Percentiles rank a stretch among this genome's conserved stretches.
Evolutionary conservation across 768 basidiomycete species (phyloP).

Genomic region (Inosperma sp.): DNA sequence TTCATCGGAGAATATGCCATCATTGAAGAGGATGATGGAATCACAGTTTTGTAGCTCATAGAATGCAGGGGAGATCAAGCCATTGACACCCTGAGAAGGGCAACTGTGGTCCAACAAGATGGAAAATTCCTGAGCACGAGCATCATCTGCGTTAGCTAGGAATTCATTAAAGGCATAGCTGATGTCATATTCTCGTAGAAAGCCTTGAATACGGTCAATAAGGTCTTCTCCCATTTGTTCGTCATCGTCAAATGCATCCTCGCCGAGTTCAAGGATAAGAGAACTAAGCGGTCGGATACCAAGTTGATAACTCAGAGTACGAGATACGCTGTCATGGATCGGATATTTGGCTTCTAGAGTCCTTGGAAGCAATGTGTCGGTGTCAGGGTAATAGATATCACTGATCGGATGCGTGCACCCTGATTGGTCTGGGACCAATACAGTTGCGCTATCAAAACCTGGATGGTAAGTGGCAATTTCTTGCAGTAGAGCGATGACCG

Average conservation of each 20-base stretch:
- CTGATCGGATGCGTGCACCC: conserved; percentile 1
- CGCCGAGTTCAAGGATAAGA: conserved; percentile 9
- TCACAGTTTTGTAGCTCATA: conserved; percentile 27
- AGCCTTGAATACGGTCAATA: conserved; percentile 10
- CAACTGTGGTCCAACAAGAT: conserved; percentile 33
- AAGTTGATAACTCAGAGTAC: conserved; percentile 10
- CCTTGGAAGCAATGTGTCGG: not conserved
- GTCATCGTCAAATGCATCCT: conserved; percentile 12
- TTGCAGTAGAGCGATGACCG: conserved; percentile 10
- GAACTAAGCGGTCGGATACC: conserved; percentile 14
- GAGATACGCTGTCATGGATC: conserved; percentile 13
- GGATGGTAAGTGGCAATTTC: conserved; percentile 13
- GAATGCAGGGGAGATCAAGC: conserved; percentile 30
- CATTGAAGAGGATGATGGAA: conserved; percentile 43
- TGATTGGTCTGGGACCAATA: conserved; percentile 9
- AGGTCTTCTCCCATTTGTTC: conserved; percentile 20
- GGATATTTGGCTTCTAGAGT: conserved; percentile 5
- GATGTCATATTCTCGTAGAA: conserved; percentile 17
- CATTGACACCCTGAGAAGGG: not conserved
- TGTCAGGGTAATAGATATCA: conserved; percentile 11
- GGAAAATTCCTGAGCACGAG: conserved; percentile 36
- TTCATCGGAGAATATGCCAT: conserved; percentile 31
- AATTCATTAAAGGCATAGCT: conserved; percentile 38
- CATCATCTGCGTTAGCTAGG: conserved; percentile 49
- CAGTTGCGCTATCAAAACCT: not conserved